Percentiles rank a stretch among this genome's conserved stretches.
Conservation (phyloP, 148 eudicot species). For the Diospyros lotus region DNA sequence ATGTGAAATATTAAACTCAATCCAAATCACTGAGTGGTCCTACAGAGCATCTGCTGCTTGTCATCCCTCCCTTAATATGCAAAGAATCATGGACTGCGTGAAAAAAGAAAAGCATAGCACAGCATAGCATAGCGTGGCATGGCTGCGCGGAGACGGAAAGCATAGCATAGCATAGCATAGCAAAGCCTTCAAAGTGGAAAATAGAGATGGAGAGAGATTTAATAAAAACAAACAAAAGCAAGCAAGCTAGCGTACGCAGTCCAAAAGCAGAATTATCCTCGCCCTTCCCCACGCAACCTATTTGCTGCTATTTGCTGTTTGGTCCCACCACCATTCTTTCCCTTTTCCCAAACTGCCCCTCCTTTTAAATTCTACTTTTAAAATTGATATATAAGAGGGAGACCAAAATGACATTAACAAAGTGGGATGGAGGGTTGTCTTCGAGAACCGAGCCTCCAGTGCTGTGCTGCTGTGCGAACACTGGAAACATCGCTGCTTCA, state of each 20-base stretch:
- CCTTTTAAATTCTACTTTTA: background rate
- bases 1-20: background rate
- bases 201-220: background rate
- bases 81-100: background rate
- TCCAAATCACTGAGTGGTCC: constrained; percentile 11
- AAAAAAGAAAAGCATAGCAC: too few relatives aligned
- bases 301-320: background rate
- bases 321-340: background rate
- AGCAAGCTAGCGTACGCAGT: constrained; percentile 42
- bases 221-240: background rate
- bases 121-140: too few relatives aligned
- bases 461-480: too few relatives aligned
- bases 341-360: constrained; percentile 20
- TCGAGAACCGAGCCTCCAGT: too few relatives aligned
- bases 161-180: too few relatives aligned
- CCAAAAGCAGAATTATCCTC: constrained; percentile 42
- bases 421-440: too few relatives aligned
- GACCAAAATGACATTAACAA: too few relatives aligned
- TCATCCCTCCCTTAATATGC: background rate
- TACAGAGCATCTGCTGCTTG: constrained; percentile 14
- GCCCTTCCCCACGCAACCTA: constrained; percentile 32
- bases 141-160: too few relatives aligned
- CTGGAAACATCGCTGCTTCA: too few relatives aligned
- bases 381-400: background rate
- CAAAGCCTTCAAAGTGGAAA: background rate